Conservation (phyloP, 208 protist species). For the Acanthamoeba quina region DNA sequence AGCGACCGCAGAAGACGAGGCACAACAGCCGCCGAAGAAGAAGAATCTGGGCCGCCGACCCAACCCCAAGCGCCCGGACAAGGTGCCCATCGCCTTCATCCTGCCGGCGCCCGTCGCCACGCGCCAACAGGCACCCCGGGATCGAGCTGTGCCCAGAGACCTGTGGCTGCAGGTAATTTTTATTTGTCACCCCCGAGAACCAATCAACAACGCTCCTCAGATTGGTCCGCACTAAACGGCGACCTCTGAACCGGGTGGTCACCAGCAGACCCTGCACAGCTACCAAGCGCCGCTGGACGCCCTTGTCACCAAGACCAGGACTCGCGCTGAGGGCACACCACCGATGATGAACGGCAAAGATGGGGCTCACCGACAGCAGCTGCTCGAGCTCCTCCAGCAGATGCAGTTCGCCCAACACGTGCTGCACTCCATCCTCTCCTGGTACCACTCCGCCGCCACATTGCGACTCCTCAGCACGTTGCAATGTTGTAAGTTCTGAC, state of each 20-base stretch:
- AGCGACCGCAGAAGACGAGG: background rate
- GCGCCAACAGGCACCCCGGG: background rate
- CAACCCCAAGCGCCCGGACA: conserved; percentile 9
- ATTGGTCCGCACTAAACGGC: background rate
- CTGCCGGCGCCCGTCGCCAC: background rate
- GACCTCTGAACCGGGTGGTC: background rate
- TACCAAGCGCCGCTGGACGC: background rate
- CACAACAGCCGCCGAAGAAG: background rate
- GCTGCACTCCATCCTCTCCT: background rate
- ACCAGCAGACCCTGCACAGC: background rate
- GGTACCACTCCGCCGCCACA: background rate
- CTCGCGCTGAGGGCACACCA: background rate
- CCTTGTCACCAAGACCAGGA: background rate
- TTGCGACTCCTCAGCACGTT: too few relatives aligned
- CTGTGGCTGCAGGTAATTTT: background rate
- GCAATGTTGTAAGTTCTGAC: too few relatives aligned
- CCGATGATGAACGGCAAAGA: background rate
- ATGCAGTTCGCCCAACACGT: conserved; percentile 2
- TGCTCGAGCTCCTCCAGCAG: background rate
- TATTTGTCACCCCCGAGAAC: background rate
- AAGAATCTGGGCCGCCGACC: background rate
- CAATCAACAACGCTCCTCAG: background rate
- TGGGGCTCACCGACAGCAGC: background rate
- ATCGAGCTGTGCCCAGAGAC: background rate
- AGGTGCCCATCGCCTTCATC: conserved; percentile 13